These are phyloP conservation scores for Penstemon newberryi DNA, from an alignment of 257 asterid genomes.

Conservation along the genomic window DNA sequence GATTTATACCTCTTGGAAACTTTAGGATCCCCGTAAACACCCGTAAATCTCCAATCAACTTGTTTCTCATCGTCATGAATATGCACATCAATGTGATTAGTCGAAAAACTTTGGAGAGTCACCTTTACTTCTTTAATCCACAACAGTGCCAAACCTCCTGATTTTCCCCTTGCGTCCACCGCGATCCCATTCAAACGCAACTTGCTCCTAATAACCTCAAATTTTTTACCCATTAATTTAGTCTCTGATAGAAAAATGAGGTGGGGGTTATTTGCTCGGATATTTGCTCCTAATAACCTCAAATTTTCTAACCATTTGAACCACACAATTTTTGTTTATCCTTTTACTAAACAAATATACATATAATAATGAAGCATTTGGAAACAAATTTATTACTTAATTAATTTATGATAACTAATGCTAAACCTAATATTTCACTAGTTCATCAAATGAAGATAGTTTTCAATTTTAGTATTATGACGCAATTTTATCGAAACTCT, in stretches of 20 bases:
- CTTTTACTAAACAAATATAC: slow-evolving; percentile 9
- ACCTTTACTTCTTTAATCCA: not conserved
- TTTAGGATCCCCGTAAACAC: not conserved
- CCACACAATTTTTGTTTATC: no score
- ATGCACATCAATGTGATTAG: not conserved
- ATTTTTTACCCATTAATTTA: not conserved
- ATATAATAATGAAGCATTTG: no score
- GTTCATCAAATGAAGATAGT: no score
- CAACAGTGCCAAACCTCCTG: not conserved
- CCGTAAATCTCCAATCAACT: not conserved
- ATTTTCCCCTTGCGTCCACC: not conserved
- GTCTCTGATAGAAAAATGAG: not conserved
- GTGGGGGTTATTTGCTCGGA: no score
- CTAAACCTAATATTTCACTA: no score
- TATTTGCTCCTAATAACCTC: no score
- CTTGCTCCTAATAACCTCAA: not conserved
- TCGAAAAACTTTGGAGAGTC: not conserved
- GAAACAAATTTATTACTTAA: no score
- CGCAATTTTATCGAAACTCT: no score
- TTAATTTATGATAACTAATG: no score
- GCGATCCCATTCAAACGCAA: not conserved
- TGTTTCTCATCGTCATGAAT: not conserved
- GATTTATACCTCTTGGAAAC: no score
- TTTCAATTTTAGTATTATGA: no score
- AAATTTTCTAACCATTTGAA: no score